These are phyloP conservation scores for Gossypium anomalum DNA, from an alignment of 345 rosid genomes.

Conservation along the genomic window DNA sequence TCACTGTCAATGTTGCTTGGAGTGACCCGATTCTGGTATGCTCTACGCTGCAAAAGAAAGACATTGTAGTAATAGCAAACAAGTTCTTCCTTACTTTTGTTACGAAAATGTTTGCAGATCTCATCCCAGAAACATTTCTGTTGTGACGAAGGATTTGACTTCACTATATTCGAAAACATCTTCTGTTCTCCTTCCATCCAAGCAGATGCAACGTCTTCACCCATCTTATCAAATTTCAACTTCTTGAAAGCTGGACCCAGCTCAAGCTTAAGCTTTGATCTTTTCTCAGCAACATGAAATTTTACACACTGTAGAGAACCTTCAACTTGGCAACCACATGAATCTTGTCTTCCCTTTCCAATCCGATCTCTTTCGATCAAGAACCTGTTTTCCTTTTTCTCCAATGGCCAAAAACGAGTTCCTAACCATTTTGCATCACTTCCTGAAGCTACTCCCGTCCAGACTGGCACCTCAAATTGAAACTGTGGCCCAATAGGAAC, in stretches of 20 bases:
- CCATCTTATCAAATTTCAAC: slow-evolving; percentile 71
- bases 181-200: slow-evolving; percentile 59
- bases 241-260: slow-evolving; percentile 57
- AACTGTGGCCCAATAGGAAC: slow-evolving; percentile 54
- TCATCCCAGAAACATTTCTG: slow-evolving; percentile 45
- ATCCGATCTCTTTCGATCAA: slow-evolving; percentile 78
- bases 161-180: slow-evolving; percentile 44
- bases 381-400: slow-evolving; percentile 23
- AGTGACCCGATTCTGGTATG: slow-evolving; percentile 56
- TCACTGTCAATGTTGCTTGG: slow-evolving; percentile 58
- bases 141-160: slow-evolving; percentile 32
- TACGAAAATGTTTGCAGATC: slow-evolving; percentile 35
- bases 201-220: slow-evolving; percentile 51
- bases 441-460: slow-evolving; percentile 49
- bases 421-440: slow-evolving; percentile 78
- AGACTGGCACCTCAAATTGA: slow-evolving; percentile 73
- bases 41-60: slow-evolving; percentile 65
- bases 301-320: slow-evolving; percentile 68
- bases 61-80: slow-evolving; percentile 80
- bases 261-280: slow-evolving; percentile 51
- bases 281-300: slow-evolving; percentile 59
- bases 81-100: slow-evolving; percentile 43
- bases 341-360: slow-evolving; percentile 80
- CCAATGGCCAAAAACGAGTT: slow-evolving; percentile 63
- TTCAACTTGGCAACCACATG: slow-evolving; percentile 60